These are phyloP conservation scores for Ophiorrhiza pumila DNA, from an alignment of 257 asterid genomes.

Conservation along the genomic window DNA sequence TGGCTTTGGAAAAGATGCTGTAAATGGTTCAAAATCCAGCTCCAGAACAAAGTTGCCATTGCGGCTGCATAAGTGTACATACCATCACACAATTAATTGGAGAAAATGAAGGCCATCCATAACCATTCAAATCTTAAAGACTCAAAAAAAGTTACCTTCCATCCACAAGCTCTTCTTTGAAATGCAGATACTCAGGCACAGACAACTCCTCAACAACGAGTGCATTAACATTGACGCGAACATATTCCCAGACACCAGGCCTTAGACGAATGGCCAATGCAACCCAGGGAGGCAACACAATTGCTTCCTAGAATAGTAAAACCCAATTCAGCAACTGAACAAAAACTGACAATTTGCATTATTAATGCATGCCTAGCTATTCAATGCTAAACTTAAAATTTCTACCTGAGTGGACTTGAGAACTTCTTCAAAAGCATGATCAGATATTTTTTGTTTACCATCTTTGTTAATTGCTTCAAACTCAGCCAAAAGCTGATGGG, in stretches of 20 bases:
- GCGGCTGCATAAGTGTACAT: slow-evolving; percentile 40
- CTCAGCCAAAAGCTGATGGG: slow-evolving; percentile 79
- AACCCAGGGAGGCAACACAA: slow-evolving; percentile 89
- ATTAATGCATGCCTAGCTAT: neutral
- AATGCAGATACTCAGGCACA: slow-evolving; percentile 74
- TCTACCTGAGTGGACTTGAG: slow-evolving; percentile 74
- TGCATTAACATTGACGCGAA: slow-evolving; percentile 67
- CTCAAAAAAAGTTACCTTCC: slow-evolving; percentile 48
- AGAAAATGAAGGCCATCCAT: neutral
- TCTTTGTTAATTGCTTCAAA: slow-evolving; percentile 54
- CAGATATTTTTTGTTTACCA: slow-evolving; percentile 47
- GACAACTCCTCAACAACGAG: slow-evolving; percentile 71
- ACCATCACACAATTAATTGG: neutral
- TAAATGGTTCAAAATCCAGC: slow-evolving; percentile 93
- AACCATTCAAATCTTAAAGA: neutral
- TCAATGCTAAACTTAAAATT: neutral
- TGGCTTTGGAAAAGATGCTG: slow-evolving; percentile 82
- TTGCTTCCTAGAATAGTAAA: slow-evolving; percentile 56
- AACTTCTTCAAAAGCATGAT: slow-evolving; percentile 73
- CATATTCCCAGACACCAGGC: slow-evolving; percentile 94
- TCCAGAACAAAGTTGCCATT: slow-evolving; percentile 83
- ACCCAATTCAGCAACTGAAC: neutral
- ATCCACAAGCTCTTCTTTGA: slow-evolving; percentile 85
- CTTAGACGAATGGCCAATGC: slow-evolving; percentile 90
- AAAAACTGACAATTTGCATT: neutral